Conservation (phyloP, 352 stramenopile genomes). For the Phytophthora crassamura region DNA sequence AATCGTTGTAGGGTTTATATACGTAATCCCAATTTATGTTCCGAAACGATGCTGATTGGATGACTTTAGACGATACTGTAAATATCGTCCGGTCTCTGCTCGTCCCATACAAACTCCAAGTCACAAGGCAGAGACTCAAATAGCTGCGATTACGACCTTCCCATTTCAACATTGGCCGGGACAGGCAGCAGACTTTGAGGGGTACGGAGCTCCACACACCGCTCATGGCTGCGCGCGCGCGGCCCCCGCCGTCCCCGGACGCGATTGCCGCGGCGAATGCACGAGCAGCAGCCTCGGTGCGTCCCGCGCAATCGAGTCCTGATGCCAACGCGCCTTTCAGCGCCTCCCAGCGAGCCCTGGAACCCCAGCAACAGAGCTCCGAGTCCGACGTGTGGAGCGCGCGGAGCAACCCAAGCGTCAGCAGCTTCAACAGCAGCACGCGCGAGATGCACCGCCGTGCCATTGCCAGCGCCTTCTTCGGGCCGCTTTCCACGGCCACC, state of each 20-base stretch:
- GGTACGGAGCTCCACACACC: not conserved
- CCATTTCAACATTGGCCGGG: slow-evolving; percentile 25
- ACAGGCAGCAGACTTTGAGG: too few relatives aligned
- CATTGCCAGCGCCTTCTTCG: slow-evolving; percentile 52
- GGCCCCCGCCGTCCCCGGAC: slow-evolving; percentile 25
- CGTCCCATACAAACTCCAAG: not conserved
- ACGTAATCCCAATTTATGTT: slow-evolving; percentile 12
- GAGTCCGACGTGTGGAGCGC: slow-evolving; percentile 42
- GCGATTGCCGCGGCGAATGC: slow-evolving; percentile 38
- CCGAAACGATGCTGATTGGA: slow-evolving; percentile 26
- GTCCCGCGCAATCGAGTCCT: slow-evolving; percentile 8
- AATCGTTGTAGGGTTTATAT: too few relatives aligned
- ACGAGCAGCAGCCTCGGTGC: slow-evolving; percentile 19
- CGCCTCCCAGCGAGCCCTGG: slow-evolving; percentile 6
- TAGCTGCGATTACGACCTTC: slow-evolving; percentile 25
- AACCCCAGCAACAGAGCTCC: slow-evolving; percentile 15
- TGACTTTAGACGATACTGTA: slow-evolving; percentile 1
- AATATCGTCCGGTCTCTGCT: not conserved
- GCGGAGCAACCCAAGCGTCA: slow-evolving; percentile 55
- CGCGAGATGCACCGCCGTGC: slow-evolving; percentile 42
- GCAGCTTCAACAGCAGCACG: slow-evolving; percentile 59
- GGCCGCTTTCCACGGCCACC: slow-evolving; percentile 39
- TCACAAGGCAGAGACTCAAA: slow-evolving; percentile 10
- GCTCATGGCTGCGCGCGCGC: slow-evolving; percentile 1
- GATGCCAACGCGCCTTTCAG: slow-evolving; percentile 6